Conservation (phyloP, 306 rosid species). For the Arachis stenosperma region DNA sequence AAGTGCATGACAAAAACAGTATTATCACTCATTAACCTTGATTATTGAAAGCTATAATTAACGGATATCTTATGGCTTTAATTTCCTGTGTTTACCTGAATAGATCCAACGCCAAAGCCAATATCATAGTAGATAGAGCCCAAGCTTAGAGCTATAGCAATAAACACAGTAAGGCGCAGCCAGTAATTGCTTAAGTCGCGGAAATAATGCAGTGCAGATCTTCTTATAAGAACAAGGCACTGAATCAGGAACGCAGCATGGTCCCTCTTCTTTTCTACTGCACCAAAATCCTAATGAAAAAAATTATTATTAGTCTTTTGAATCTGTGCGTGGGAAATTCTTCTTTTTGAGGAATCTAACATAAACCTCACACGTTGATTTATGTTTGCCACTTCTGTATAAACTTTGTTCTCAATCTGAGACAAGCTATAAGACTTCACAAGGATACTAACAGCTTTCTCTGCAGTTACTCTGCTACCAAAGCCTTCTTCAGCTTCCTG, state of each 20-base stretch:
- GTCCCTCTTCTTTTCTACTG: conserved; percentile 43
- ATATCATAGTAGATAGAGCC: conserved; percentile 52
- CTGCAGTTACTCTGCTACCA: conserved; percentile 32
- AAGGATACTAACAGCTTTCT: conserved; percentile 54
- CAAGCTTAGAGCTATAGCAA: conserved; percentile 44
- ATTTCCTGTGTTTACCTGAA: conserved; percentile 46
- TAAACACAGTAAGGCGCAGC: conserved; percentile 62
- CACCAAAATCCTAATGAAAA: conserved; percentile 45
- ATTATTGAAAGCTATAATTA: neutral
- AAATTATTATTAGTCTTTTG: conserved; percentile 5
- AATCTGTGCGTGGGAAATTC: neutral
- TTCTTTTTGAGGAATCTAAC: conserved; percentile 3
- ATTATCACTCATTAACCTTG: conserved; percentile 33
- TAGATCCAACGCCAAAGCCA: conserved; percentile 42
- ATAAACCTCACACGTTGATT: conserved; percentile 45
- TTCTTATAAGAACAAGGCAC: conserved; percentile 53
- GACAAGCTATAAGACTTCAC: conserved; percentile 47
- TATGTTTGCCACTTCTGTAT: conserved; percentile 43
- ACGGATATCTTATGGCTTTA: neutral
- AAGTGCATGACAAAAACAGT: neutral
- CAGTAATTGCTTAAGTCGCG: conserved; percentile 80
- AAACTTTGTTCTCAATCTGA: conserved; percentile 41
- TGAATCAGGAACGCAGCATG: conserved; percentile 67
- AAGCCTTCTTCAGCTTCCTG: conserved; percentile 48
- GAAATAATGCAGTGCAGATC: conserved; percentile 63